Evolutionary conservation across 768 basidiomycete species (phyloP), one percentile per base, ranked within the genome.

Genomic region (Phlebiopsis flavidoalba): DNA sequence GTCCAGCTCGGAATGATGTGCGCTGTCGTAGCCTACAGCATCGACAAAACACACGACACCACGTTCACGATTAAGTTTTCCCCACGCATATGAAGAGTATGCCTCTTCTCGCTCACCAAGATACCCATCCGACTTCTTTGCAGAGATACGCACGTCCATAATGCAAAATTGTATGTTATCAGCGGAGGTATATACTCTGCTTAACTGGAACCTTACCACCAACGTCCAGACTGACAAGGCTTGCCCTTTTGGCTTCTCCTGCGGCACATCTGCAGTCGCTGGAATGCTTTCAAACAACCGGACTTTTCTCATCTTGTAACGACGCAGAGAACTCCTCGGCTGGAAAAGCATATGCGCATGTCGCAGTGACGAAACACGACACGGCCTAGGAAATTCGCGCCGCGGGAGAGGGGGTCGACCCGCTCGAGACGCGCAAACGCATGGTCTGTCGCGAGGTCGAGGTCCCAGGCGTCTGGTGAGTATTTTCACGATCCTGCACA

Each of bases 201-300:
- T 43, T 43, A 43, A 43, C 8, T 6, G 2, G 2, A 31, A 31
- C 26, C 43, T 19, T 43, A 2, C 51, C n/a, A 31, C 54, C 82
- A 80, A 82, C 62, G 72, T 72, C 4, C 67, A 72, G 15, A 83
- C 83, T 26, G 86, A 88, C 71, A 77, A 76, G 61, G 83, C 88
- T 14, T 87, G 79, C 63, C 77, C 88, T 43, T 86, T 87, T 63
- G 86, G 86, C 0, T 88, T 89, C 70, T 87, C 85, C 35, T 76
- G 88, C 33, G 86, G 87, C 14, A 83, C 84, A 7, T 86, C 85
- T 43, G 71, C 71, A 10, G 67, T 72, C 21, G 73, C 73, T 0
- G 73, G 72, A 5, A 73, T 75, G 73, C 60, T 74, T n/a, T 0
- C 65, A 72, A 49, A 68, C 70, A 48, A 68, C 73, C 48, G 73